Conservation (phyloP, 2,329 filamentous ascomycete species). For the Phaeomoniella chlamydospora region DNA sequence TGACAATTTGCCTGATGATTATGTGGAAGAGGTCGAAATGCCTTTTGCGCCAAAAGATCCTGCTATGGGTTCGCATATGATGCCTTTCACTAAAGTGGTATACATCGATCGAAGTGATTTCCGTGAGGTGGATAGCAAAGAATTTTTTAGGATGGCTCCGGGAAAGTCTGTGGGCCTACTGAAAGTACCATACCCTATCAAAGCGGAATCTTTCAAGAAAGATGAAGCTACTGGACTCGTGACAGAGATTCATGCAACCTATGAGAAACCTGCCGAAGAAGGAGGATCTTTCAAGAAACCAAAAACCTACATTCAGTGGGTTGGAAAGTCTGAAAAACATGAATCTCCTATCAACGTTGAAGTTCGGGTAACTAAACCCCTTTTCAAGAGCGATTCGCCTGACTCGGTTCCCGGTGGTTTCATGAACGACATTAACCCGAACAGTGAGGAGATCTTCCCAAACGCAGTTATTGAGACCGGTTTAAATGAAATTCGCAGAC, state of each 20-base stretch:
- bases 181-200: constrained; percentile 55
- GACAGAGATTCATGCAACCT: constrained; percentile 50
- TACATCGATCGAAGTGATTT: constrained; percentile 78
- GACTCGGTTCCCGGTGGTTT: constrained; percentile 65
- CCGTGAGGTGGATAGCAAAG: constrained; percentile 53
- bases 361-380: constrained; percentile 62
- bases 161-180: constrained; percentile 61
- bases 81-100: constrained; percentile 59
- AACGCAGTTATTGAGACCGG: constrained; percentile 72
- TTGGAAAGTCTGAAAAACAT: constrained; percentile 52
- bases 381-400: constrained; percentile 81
- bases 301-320: constrained; percentile 87
- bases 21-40: constrained; percentile 48
- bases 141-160: constrained; percentile 67
- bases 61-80: constrained; percentile 32
- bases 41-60: constrained; percentile 77
- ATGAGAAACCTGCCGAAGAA: constrained; percentile 48
- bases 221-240: constrained; percentile 50
- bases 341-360: constrained; percentile 49
- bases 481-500: constrained; percentile 58
- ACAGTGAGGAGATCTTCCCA: constrained; percentile 66
- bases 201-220: constrained; percentile 52
- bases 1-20: constrained; percentile 58
- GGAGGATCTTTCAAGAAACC: constrained; percentile 46
- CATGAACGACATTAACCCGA: constrained; percentile 68